Base-by-base conservation (phyloP, 2,329 filamentous ascomycete genomes). In the Grosmannia huntii region DNA sequence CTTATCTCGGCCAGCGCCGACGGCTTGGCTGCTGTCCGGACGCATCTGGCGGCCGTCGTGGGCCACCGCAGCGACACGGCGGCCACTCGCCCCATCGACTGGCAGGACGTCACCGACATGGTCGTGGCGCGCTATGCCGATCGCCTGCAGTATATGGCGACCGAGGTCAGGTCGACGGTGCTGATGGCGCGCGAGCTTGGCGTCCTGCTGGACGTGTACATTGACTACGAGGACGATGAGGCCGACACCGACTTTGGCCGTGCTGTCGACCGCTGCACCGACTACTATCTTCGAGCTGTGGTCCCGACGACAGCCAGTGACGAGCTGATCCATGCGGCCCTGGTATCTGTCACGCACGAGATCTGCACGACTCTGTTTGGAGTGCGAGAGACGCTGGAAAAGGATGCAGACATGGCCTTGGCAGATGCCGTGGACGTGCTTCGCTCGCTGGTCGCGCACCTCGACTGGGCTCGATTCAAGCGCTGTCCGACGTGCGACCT, bases 281-380 rank as follows among this genome's bases (percentile, higher is more conserved):
- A 28, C 12, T 58, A 50, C 12, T 58, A 58, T 44, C 27, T 58
- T 6, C 41, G 52, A 9, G 19, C 56, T 2, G 6, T 46, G 14
- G 36, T n/a, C 10, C 50, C 27, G 1, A 27, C 12, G 38, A 58
- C 56, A 11, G 51, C 53, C 51, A 12, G 41, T 19, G 56, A 58
- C 41, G 41, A 31, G n/a, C 51, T 58, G 27, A 12, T 58, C 14
- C 55, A 59, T 14, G 58, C 61, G 16, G 61, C 56, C 16, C 59
- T 58, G 7, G 51, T 38, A 2, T 31, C 51, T 16, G 55, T 57
- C 48, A 41, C 19, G n/a, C 21, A 23, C 48, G 12, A 46, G 12
- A 46, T 57, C 36, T 57, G 55, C 49, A 4, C 14, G 2, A 14
- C 10, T 23, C 49, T 57, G 12, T 57, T 57, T n/a, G 33, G 5